A percentile compares a stretch with the other conserved stretches of the same genome.
Evolutionary conservation across 768 basidiomycete species (phyloP).

Genomic region (Leccinum aurantiacum): DNA sequence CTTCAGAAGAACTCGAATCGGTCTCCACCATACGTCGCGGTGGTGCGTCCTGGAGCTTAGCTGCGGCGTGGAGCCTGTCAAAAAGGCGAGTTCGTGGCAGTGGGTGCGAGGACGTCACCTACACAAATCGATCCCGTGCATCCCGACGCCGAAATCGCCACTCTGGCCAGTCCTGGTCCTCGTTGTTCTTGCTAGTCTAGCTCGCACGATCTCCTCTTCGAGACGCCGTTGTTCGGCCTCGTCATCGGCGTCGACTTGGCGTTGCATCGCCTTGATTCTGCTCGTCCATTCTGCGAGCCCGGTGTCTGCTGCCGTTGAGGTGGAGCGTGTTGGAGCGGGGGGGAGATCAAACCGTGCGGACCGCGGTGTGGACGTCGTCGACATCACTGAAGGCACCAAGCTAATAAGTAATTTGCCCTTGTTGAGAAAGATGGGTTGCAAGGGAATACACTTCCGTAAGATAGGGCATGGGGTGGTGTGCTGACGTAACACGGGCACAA

Average conservation of each 20-base stretch:
- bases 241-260: constrained; percentile 79
- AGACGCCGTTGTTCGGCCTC: constrained; percentile 73
- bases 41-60: constrained; percentile 22
- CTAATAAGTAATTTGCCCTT: background rate
- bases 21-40: constrained; percentile 4
- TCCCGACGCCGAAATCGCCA: constrained; percentile 40
- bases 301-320: constrained; percentile 44
- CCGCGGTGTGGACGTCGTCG: constrained; percentile 29
- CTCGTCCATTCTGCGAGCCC: constrained; percentile 81
- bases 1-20: constrained; percentile 10
- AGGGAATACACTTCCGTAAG: background rate
- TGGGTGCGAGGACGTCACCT: constrained; percentile 17
- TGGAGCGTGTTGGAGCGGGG: constrained; percentile 24
- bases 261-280: constrained; percentile 77
- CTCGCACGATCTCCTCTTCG: constrained; percentile 52
- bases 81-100: background rate
- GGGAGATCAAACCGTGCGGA: constrained; percentile 41
- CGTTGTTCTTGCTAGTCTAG: constrained; percentile 45
- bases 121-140: constrained; percentile 35
- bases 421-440: background rate
- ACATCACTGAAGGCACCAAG: constrained; percentile 22
- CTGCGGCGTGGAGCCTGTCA: constrained; percentile 14
- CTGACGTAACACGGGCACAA: constrained; percentile 23
- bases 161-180: constrained; percentile 37
- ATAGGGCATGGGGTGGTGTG: background rate